Conservation (phyloP, 176 grass and related monocot species). For the Chloris gayana region DNA sequence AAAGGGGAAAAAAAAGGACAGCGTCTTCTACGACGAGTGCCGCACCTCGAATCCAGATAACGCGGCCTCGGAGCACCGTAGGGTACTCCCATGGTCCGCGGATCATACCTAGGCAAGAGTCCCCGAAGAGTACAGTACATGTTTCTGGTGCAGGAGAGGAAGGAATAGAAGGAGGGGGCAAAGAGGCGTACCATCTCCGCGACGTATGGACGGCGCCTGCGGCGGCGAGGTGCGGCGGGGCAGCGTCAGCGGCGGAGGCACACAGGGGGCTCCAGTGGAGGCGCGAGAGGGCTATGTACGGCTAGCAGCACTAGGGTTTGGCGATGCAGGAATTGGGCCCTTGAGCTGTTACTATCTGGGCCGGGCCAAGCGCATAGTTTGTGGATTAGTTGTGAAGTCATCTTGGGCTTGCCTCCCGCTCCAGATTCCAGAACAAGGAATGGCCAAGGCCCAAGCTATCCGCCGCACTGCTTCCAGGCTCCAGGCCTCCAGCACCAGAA, state of each 20-base stretch:
- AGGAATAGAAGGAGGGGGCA: background rate
- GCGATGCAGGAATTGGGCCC: background rate
- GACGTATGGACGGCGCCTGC: conserved; percentile 19
- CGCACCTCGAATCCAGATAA: background rate
- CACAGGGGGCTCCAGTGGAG: background rate
- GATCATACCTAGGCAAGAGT: background rate
- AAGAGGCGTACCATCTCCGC: conserved; percentile 42
- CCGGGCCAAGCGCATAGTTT: background rate
- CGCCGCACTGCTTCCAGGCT: no score
- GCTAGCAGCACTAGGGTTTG: conserved; percentile 39
- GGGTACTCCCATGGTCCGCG: background rate
- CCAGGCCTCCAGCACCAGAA: no score
- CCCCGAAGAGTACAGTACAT: background rate
- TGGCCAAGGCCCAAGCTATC: background rate
- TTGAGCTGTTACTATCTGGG: background rate
- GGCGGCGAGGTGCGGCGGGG: background rate
- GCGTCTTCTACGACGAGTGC: background rate
- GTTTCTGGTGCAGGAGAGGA: background rate
- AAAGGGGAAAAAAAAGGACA: no score
- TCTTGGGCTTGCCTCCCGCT: background rate
- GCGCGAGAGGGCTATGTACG: conserved; percentile 5
- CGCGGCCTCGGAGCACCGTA: background rate
- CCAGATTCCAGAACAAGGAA: background rate
- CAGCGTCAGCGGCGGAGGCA: conserved; percentile 23
- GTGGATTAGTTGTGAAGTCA: background rate